These are phyloP conservation scores for Floccularia luteovirens DNA, from an alignment of 768 basidiomycete genomes.

Conservation along the genomic window DNA sequence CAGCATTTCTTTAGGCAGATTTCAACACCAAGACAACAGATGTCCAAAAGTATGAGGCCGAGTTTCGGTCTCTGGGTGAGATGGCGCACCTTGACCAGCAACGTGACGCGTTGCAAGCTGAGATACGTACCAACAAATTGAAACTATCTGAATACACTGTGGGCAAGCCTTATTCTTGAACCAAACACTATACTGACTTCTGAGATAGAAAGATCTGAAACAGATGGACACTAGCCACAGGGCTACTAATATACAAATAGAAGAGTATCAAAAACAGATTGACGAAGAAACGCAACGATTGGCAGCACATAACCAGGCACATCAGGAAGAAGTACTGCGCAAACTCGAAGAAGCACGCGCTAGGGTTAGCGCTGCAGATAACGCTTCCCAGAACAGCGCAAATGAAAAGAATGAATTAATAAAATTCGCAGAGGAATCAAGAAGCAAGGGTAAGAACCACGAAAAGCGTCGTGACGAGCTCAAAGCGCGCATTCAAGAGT, in stretches of 20 bases:
- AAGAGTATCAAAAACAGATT: constrained; percentile 40
- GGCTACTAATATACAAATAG: constrained; percentile 22
- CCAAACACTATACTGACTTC: neutral
- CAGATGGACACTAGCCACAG: constrained; percentile 35
- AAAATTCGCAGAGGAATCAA: constrained; percentile 18
- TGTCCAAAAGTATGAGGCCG: constrained; percentile 21
- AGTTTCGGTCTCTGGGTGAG: constrained; percentile 19
- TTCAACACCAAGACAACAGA: constrained; percentile 21
- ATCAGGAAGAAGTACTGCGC: constrained; percentile 48
- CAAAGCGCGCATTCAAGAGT: constrained; percentile 34
- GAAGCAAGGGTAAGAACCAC: constrained; percentile 24
- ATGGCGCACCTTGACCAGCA: constrained; percentile 20
- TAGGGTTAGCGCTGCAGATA: constrained; percentile 29
- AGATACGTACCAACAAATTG: constrained; percentile 39
- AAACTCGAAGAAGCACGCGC: constrained; percentile 41
- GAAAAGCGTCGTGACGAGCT: constrained; percentile 23
- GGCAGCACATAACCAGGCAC: constrained; percentile 50
- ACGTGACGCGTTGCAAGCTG: constrained; percentile 38
- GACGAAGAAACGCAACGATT: constrained; percentile 43
- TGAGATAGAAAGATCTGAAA: constrained; percentile 40
- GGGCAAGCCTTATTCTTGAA: constrained; percentile 7
- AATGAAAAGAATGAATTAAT: constrained; percentile 24
- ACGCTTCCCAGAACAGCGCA: constrained; percentile 16
- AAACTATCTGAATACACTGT: constrained; percentile 39
- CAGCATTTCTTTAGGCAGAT: constrained; percentile 13